These are phyloP conservation scores for Eimeria acervulina DNA, from an alignment of 169 alveolate species.

Conservation along the genomic window DNA sequence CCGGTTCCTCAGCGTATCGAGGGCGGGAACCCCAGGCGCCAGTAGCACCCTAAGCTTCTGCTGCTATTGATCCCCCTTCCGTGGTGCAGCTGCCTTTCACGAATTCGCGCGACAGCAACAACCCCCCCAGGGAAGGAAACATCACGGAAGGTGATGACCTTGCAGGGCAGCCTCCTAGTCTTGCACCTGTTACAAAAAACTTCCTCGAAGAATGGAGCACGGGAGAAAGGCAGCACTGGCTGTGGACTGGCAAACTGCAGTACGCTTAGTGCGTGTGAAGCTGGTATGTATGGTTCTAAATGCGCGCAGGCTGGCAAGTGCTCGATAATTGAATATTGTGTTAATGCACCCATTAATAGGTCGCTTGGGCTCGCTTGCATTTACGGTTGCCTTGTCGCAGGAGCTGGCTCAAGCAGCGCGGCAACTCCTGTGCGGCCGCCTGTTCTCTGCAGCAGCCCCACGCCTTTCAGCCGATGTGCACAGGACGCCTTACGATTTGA, in stretches of 20 bases:
- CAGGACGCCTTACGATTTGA: not conserved
- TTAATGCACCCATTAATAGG: not conserved
- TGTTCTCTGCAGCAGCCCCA: not conserved
- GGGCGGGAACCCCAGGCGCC: not conserved
- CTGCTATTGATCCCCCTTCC: not conserved
- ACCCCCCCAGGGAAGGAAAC: not conserved
- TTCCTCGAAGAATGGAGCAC: not conserved
- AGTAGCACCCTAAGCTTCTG: not conserved
- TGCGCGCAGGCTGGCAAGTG: not conserved
- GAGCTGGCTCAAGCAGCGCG: not conserved
- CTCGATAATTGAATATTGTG: not conserved
- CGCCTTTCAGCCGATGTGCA: not conserved
- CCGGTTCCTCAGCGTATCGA: not conserved
- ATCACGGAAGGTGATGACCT: not conserved
- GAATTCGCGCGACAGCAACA: not conserved
- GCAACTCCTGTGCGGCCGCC: not conserved
- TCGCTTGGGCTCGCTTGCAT: not conserved
- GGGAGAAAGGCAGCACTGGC: not conserved
- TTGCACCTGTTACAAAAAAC: not conserved
- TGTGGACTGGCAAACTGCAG: not conserved
- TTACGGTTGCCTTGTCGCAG: not conserved
- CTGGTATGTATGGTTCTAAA: not conserved
- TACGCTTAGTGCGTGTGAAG: not conserved
- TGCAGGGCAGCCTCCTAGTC: not conserved
- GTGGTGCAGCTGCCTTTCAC: not conserved